A percentile compares a stretch with the other conserved stretches of the same genome.
phyloP scores from a whole-genome alignment of 2,329 filamentous ascomycete species.

The Colletotrichum somersetense region DNA sequence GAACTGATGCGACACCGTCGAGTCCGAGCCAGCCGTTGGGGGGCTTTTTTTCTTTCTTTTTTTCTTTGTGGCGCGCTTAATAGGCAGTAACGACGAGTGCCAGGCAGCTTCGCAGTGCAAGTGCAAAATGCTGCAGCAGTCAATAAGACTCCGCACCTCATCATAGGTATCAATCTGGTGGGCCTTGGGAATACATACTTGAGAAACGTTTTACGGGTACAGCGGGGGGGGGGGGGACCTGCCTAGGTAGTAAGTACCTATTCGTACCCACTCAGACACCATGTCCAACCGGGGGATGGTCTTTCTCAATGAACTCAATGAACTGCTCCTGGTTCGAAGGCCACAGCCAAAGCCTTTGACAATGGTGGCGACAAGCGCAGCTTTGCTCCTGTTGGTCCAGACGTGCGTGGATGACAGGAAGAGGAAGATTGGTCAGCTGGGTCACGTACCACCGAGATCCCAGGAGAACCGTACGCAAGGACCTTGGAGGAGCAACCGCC shows the following conservation, averaged over 20 bases:
- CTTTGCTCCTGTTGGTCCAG: background rate
- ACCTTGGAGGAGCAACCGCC: background rate
- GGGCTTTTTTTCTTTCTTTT: too few relatives aligned
- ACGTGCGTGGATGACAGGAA: background rate
- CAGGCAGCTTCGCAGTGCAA: background rate
- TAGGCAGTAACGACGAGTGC: too few relatives aligned
- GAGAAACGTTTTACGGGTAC: constrained; percentile 28
- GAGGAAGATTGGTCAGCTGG: background rate
- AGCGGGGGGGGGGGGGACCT: background rate
- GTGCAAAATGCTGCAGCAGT: background rate
- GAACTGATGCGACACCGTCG: constrained; percentile 4
- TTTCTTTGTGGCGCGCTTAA: background rate
- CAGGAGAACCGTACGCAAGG: constrained; percentile 4
- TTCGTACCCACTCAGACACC: background rate
- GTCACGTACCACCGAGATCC: background rate
- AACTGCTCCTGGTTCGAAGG: background rate
- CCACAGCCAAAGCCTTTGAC: too few relatives aligned
- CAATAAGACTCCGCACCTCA: constrained; percentile 4
- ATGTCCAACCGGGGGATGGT: too few relatives aligned
- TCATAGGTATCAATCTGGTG: background rate
- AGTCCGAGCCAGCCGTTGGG: constrained; percentile 5
- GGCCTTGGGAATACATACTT: background rate
- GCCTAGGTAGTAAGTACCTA: too few relatives aligned
- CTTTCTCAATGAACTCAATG: background rate
- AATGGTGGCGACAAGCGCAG: background rate